These are phyloP conservation scores for Pholiota microspora DNA, from an alignment of 768 basidiomycete genomes.

Conservation along the genomic window DNA sequence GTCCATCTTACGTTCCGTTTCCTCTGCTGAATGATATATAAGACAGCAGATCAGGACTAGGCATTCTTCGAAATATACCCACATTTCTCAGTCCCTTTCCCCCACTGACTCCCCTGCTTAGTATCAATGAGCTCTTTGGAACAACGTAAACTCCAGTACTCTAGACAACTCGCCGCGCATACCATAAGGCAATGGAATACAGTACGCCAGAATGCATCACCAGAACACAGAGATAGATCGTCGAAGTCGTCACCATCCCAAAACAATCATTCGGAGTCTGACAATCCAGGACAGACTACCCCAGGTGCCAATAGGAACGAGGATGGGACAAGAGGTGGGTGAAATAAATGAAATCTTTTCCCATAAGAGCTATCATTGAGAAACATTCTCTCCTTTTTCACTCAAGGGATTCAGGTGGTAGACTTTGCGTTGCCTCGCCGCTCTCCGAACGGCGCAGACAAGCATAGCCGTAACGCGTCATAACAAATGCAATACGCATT, in stretches of 20 bases:
- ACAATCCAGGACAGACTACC: slow-evolving; percentile 1
- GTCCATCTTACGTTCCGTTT: slow-evolving; percentile 8
- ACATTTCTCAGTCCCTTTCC: slow-evolving; percentile 1
- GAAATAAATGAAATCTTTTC: background rate
- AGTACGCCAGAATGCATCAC: slow-evolving; percentile 17
- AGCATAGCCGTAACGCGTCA: background rate
- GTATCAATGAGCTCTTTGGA: slow-evolving; percentile 28
- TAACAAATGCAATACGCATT: background rate
- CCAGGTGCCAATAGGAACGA: background rate
- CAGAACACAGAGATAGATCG: slow-evolving; percentile 8
- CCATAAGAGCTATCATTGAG: background rate
- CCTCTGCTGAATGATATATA: slow-evolving; percentile 15
- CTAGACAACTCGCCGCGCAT: slow-evolving; percentile 38
- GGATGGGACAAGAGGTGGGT: slow-evolving; percentile 7
- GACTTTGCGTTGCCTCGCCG: slow-evolving; percentile 15
- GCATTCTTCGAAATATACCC: background rate
- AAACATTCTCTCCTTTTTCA: background rate
- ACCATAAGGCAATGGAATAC: slow-evolving; percentile 41
- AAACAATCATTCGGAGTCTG: background rate
- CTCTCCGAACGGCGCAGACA: background rate
- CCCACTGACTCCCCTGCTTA: background rate
- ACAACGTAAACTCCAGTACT: slow-evolving; percentile 37
- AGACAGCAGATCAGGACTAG: slow-evolving; percentile 4
- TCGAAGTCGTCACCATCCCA: background rate
- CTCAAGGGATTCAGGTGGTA: slow-evolving; percentile 8